phyloP scores from a whole-genome alignment of 192 early-diverging fungal species.

The Backusella tuberculispora region DNA sequence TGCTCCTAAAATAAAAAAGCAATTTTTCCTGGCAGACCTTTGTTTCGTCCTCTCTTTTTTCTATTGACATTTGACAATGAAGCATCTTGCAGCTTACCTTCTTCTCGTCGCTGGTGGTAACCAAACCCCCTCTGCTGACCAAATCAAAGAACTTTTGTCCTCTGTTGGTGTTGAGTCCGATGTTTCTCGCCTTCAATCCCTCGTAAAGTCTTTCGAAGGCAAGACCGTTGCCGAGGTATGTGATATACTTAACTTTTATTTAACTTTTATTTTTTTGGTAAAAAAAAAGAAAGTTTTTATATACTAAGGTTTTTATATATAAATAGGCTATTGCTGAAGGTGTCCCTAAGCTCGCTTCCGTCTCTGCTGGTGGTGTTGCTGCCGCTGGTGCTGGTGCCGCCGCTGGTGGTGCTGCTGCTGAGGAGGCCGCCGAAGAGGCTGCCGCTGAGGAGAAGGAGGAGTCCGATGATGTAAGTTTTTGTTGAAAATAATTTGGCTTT shows the following conservation, averaged over 20 bases:
- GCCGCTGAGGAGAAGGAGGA: conserved; percentile 67
- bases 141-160: conserved; percentile 82
- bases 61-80: conserved; percentile 65
- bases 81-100: conserved; percentile 97
- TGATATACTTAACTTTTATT: not conserved
- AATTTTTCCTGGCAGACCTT: not conserved
- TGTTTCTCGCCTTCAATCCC: conserved; percentile 67
- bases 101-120: conserved; percentile 91
- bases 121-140: conserved; percentile 70
- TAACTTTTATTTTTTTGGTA: not conserved
- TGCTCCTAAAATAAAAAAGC: not conserved
- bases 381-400: conserved; percentile 67
- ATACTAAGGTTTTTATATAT: not conserved
- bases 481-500: not conserved
- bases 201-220: conserved; percentile 82
- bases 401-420: conserved; percentile 77
- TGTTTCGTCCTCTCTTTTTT: conserved; percentile 23
- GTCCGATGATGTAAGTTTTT: conserved; percentile 66
- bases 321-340: conserved; percentile 88
- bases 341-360: conserved; percentile 86
- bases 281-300: not conserved
- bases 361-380: conserved; percentile 90
- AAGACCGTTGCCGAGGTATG: conserved; percentile 85
- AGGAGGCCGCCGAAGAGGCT: conserved; percentile 83
- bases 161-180: conserved; percentile 94